Evolutionary conservation across 2,329 filamentous ascomycete genomes (phyloP).

Genomic region (Pyrenophora teres): DNA sequence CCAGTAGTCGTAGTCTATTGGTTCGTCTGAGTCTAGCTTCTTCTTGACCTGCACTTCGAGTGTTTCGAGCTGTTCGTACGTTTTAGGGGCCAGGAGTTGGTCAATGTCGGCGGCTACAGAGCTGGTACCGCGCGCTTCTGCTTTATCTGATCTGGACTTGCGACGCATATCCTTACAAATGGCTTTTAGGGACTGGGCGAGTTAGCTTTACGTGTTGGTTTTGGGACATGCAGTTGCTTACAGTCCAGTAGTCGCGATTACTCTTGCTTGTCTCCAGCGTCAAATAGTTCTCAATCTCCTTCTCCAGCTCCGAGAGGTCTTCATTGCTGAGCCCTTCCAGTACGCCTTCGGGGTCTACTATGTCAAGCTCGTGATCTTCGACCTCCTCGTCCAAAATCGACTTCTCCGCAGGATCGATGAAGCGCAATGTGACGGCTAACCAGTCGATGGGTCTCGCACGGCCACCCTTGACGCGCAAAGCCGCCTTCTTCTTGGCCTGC

Average conservation of each 20-base stretch:
- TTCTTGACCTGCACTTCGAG: conserved; percentile 84
- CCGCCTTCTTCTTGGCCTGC: conserved; percentile 97
- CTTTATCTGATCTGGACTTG: conserved; percentile 63
- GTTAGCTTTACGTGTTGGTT: conserved; percentile 28
- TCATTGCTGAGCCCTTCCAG: conserved; percentile 71
- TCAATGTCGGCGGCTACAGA: conserved; percentile 89
- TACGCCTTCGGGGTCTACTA: conserved; percentile 80
- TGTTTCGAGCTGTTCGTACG: conserved; percentile 80
- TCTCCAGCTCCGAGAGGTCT: conserved; percentile 75
- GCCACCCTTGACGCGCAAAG: conserved; percentile 88
- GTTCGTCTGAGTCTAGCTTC: conserved; percentile 86
- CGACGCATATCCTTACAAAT: conserved; percentile 78
- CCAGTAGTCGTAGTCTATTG: conserved; percentile 98
- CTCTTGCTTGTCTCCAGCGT: conserved; percentile 76
- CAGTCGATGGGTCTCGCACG: conserved; percentile 92
- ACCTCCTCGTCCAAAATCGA: conserved; percentile 81
- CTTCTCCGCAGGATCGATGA: conserved; percentile 77
- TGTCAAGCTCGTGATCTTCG: conserved; percentile 73
- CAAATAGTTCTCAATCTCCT: conserved; percentile 80
- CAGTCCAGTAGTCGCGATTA: conserved; percentile 87
- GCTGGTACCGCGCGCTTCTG: conserved; percentile 75
- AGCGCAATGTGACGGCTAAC: conserved; percentile 86
- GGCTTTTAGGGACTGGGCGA: conserved; percentile 71
- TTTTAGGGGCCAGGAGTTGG: conserved; percentile 81
- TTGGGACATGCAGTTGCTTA: conserved; percentile 39